Conservation (phyloP, 768 basidiomycete genomes). For the Mycena floridula region DNA sequence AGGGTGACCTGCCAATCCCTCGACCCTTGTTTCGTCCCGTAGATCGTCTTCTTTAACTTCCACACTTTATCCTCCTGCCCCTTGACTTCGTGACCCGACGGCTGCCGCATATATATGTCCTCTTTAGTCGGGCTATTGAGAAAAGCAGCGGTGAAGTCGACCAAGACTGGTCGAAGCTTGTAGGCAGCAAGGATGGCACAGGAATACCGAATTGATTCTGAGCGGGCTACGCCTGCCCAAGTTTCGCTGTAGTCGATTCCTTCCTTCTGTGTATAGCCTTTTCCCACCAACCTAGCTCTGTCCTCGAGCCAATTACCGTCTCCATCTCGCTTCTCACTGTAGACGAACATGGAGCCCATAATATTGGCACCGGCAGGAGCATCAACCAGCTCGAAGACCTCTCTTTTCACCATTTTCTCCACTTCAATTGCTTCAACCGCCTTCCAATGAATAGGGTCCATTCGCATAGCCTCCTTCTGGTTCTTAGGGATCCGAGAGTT, state of each 20-base stretch:
- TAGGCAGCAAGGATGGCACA: constrained; percentile 15
- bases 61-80: not conserved
- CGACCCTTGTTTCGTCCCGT: not conserved
- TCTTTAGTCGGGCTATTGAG: constrained; percentile 17
- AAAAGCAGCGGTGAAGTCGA: constrained; percentile 16
- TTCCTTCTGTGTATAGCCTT: constrained; percentile 26
- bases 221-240: constrained; percentile 14
- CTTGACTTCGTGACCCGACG: constrained; percentile 6
- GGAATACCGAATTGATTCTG: constrained; percentile 11
- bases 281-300: constrained; percentile 25
- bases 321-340: not conserved
- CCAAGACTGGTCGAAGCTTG: not conserved
- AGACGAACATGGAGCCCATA: not conserved
- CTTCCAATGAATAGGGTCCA: not conserved
- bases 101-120: constrained; percentile 19
- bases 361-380: not conserved
- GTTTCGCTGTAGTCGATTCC: constrained; percentile 26
- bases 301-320: constrained; percentile 10
- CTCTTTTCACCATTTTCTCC: not conserved
- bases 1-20: not conserved
- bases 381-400: not conserved
- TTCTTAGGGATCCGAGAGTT: not conserved
- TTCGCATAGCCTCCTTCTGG: not conserved
- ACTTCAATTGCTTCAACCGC: not conserved
- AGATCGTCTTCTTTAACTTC: not conserved